Conservation (phyloP, 192 early-diverging fungal genomes). For the Backusella sp. region DNA sequence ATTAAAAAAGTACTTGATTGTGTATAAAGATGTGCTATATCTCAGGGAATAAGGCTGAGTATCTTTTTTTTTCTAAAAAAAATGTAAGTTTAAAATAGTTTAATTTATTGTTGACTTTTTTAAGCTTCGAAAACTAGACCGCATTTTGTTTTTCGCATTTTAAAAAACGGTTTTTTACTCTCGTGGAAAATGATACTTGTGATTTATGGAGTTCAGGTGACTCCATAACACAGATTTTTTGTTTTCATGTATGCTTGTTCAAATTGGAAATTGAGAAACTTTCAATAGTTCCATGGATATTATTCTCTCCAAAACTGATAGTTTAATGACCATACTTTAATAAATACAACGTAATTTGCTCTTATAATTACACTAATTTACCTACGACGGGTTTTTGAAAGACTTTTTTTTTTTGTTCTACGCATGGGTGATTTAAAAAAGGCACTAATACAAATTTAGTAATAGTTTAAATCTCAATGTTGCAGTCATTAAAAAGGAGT, state of each 20-base stretch:
- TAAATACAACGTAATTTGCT: not conserved
- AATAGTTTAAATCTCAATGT: constrained; percentile 2
- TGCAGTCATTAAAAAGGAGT: not conserved
- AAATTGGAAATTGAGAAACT: not conserved
- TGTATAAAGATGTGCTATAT: not conserved
- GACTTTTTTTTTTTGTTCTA: constrained; percentile 5
- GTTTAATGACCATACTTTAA: not conserved
- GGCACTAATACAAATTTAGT: not conserved
- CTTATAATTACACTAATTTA: not conserved
- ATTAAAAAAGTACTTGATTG: not conserved
- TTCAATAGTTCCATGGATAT: not conserved
- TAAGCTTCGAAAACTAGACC: not conserved
- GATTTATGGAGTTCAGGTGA: not conserved
- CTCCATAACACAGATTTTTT: not conserved
- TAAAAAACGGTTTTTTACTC: not conserved
- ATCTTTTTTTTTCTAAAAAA: not conserved
- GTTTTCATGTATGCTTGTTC: not conserved
- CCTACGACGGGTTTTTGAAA: not conserved
- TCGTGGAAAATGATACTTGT: not conserved
- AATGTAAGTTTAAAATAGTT: not conserved
- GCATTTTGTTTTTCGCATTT: not conserved
- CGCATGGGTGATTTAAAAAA: not conserved
- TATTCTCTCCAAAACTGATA: not conserved
- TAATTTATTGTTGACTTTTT: not conserved
- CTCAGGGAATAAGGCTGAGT: not conserved